phyloP scores from a whole-genome alignment of 2,329 filamentous ascomycete genomes.

The Blastomyces silverae region DNA sequence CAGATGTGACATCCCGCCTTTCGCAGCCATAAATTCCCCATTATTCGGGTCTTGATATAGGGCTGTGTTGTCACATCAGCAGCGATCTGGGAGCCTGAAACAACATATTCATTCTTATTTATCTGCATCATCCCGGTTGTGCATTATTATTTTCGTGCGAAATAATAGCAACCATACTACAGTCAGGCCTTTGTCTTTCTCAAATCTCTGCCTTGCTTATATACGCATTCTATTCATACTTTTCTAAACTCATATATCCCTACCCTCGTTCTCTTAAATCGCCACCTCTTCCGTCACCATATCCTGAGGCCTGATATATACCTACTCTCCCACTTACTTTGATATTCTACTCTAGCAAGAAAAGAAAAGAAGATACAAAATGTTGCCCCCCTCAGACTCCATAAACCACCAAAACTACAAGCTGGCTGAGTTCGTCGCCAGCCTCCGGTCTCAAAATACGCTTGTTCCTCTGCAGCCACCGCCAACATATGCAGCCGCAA shows the following conservation, averaged over 20 bases:
- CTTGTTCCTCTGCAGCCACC: constrained; percentile 20
- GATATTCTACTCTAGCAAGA: neutral
- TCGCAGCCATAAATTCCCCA: neutral
- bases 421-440: constrained; percentile 24
- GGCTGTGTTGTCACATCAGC: constrained; percentile 5
- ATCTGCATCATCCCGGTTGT: neutral
- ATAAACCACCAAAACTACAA: constrained; percentile 28
- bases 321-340: neutral
- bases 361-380: constrained; percentile 15
- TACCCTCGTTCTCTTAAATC: neutral
- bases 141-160: neutral
- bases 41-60: constrained; percentile 4
- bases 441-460: constrained; percentile 17
- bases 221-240: neutral
- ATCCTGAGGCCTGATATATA: neutral
- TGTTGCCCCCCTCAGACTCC: constrained; percentile 30
- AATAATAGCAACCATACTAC: neutral
- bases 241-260: neutral
- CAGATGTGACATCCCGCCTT: neutral
- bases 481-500: constrained; percentile 25
- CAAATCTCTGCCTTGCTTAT: neutral
- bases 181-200: neutral
- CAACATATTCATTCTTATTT: neutral
- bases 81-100: neutral
- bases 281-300: neutral